phyloP scores from a whole-genome alignment of 352 stramenopile genomes.

The Pythium phragmitis region DNA sequence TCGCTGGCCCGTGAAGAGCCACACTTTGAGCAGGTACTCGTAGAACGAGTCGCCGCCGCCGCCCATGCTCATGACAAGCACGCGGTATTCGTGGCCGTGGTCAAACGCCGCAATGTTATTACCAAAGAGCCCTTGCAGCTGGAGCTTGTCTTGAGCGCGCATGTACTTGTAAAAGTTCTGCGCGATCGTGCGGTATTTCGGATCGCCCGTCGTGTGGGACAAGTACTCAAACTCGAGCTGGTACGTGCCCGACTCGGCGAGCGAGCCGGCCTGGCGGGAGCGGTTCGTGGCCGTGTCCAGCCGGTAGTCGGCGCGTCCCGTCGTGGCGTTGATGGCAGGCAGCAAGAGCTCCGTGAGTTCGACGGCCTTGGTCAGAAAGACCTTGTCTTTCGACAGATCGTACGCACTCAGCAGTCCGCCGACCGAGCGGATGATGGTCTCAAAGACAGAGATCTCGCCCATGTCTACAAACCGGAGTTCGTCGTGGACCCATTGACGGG shows the following conservation, averaged over 20 bases:
- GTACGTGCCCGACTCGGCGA: conserved; percentile 81
- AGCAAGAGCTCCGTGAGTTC: conserved; percentile 92
- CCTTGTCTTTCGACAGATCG: conserved; percentile 80
- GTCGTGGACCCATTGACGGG: conserved; percentile 80
- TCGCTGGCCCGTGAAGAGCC: conserved; percentile 90
- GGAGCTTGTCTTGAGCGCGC: conserved; percentile 34
- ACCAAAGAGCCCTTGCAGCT: conserved; percentile 86
- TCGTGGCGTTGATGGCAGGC: conserved; percentile 86
- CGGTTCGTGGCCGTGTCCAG: conserved; percentile 86
- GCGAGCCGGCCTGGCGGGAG: conserved; percentile 35
- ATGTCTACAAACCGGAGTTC: conserved; percentile 83
- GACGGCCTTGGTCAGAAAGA: conserved; percentile 92
- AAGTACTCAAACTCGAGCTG: conserved; percentile 86
- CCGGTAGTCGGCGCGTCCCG: conserved; percentile 87
- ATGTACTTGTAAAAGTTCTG: conserved; percentile 60
- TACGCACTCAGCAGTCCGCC: conserved; percentile 97
- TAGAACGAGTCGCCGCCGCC: conserved; percentile 97
- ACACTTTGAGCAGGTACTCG: conserved; percentile 98
- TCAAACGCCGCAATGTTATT: conserved; percentile 63
- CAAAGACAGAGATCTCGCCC: conserved; percentile 95
- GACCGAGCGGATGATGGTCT: conserved; percentile 98
- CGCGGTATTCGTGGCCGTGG: conserved; percentile 4
- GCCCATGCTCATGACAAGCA: conserved; percentile 85
- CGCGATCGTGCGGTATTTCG: conserved; percentile 68
- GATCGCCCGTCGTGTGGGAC: conserved; percentile 67